These are phyloP conservation scores for Suhomyces bokatorum DNA, from an alignment of 1,139 yeast species.

Conservation along the genomic window DNA sequence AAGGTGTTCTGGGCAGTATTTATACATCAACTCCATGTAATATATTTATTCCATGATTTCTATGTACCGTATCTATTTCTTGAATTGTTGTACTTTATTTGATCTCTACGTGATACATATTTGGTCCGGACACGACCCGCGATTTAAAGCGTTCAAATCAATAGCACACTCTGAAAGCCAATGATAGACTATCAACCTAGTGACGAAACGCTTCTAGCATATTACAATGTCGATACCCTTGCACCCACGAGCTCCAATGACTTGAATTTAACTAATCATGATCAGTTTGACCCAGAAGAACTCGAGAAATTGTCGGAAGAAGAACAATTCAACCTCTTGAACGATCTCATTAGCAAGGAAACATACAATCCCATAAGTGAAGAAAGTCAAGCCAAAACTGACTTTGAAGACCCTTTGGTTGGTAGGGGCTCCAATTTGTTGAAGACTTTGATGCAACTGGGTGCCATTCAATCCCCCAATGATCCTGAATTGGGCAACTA, in stretches of 20 bases:
- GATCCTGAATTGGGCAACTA: conserved; percentile 53
- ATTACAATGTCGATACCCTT: conserved; percentile 29
- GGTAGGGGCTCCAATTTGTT: conserved; percentile 48
- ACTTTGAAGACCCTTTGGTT: conserved; percentile 54
- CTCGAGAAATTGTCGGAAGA: conserved; percentile 26
- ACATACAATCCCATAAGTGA: conserved; percentile 1
- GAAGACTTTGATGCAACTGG: conserved; percentile 40
- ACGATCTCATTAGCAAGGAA: conserved; percentile 23
- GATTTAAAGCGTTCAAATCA: not conserved
- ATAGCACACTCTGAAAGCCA: not conserved
- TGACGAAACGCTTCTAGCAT: conserved; percentile 21
- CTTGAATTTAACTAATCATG: conserved; percentile 19
- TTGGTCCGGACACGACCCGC: conserved; percentile 1
- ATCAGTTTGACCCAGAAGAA: conserved; percentile 28
- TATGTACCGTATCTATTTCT: too few species aligned
- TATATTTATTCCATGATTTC: too few species aligned
- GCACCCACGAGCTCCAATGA: conserved; percentile 26
- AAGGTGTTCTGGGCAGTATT: too few species aligned
- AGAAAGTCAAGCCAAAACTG: conserved; percentile 13
- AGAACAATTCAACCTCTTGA: conserved; percentile 33
- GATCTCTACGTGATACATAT: not conserved
- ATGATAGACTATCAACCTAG: conserved; percentile 33
- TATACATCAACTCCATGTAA: too few species aligned
- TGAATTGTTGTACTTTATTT: too few species aligned
- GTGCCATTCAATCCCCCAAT: conserved; percentile 37